Evolutionary conservation across 352 stramenopile species (phyloP).

Genomic region (Pythium graminicola): DNA sequence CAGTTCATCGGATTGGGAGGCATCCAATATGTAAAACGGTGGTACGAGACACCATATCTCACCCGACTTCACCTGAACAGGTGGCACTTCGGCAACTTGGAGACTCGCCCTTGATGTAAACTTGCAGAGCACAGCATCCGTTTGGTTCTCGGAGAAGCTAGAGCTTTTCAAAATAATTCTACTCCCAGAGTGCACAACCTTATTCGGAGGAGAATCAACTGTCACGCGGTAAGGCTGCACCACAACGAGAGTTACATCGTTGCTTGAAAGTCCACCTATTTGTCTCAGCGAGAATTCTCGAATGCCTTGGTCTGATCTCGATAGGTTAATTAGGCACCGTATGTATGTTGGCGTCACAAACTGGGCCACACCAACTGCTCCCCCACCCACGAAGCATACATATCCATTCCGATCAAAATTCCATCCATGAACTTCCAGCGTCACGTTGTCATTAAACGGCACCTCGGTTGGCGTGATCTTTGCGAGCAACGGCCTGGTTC

Average conservation of each 20-base stretch:
- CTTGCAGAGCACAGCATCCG: not conserved
- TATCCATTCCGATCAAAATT: constrained; percentile 7
- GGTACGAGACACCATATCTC: constrained; percentile 13
- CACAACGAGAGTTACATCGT: constrained; percentile 1
- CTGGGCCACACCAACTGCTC: not conserved
- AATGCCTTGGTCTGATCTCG: not conserved
- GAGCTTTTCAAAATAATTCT: constrained; percentile 3
- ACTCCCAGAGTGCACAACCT: constrained; percentile 3
- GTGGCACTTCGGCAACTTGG: not conserved
- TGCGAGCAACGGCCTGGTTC: constrained; percentile 2
- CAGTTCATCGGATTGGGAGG: not conserved
- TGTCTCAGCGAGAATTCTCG: constrained; percentile 8
- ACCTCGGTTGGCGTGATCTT: constrained; percentile 13
- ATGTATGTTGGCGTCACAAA: constrained; percentile 11
- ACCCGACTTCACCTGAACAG: not conserved
- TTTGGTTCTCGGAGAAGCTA: not conserved
- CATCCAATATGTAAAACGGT: too few relatives aligned
- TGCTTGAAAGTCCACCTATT: constrained; percentile 9
- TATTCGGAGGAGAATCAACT: not conserved
- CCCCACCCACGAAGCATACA: constrained; percentile 12
- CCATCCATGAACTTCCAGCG: constrained; percentile 15
- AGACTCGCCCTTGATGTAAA: not conserved
- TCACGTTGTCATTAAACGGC: constrained; percentile 2
- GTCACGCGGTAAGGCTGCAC: constrained; percentile 6
- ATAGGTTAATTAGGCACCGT: not conserved